These are phyloP conservation scores for Eucalyptus virginea DNA, from an alignment of 345 rosid species.

Conservation along the genomic window DNA sequence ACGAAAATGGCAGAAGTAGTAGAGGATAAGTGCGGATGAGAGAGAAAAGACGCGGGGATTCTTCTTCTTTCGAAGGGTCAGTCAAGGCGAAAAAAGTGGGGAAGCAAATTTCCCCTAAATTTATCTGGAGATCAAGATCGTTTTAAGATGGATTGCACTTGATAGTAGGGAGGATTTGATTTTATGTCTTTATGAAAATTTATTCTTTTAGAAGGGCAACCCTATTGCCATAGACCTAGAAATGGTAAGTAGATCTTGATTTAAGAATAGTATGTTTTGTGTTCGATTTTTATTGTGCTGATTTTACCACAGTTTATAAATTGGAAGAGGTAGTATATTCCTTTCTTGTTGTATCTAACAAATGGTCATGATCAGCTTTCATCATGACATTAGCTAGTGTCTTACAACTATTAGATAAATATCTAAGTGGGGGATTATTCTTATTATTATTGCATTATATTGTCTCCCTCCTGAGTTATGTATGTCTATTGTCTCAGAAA, in stretches of 20 bases:
- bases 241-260: not conserved
- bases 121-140: not conserved
- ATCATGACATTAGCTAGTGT: not conserved
- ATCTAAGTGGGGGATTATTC: not conserved
- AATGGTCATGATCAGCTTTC: not conserved
- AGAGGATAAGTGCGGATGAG: not conserved
- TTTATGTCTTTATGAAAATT: not conserved
- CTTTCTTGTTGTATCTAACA: not conserved
- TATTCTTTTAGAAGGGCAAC: not conserved
- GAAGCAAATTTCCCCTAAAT: not conserved
- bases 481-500: not conserved
- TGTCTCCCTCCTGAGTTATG: not conserved
- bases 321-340: not conserved
- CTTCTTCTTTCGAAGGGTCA: not conserved
- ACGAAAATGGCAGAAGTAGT: not conserved
- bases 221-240: not conserved
- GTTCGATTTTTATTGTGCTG: not conserved
- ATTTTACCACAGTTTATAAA: not conserved
- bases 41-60: too few species aligned
- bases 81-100: not conserved
- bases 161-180: not conserved
- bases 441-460: too few species aligned
- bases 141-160: not conserved
- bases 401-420: not conserved
- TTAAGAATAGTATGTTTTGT: rapidly evolving